Percentiles rank a stretch among this genome's conserved stretches.
Evolutionary conservation across 164 flowering plant genomes (phyloP).

Genomic region (Saururus chinensis): DNA sequence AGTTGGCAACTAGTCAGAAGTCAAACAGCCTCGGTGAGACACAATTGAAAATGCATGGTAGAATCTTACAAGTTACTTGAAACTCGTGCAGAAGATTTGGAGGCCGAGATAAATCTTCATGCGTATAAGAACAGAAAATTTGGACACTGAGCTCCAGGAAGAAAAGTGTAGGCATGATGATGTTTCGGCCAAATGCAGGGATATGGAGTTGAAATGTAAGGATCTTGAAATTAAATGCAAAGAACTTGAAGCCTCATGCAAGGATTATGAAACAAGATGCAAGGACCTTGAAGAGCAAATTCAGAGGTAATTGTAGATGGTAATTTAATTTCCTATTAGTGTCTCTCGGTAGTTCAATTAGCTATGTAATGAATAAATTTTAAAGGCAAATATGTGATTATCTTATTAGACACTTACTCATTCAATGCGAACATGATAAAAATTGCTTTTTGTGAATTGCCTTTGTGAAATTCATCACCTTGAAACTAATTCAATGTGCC

Average conservation of each 20-base stretch:
- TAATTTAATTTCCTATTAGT: too few relatives aligned
- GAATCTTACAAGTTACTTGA: conserved; percentile 92
- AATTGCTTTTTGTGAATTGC: too few relatives aligned
- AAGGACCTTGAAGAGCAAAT: conserved; percentile 32
- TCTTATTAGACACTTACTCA: too few relatives aligned
- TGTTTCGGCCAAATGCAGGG: conserved; percentile 34
- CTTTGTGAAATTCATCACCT: neutral
- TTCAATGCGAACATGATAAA: neutral
- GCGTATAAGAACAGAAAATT: conserved; percentile 33
- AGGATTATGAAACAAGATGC: neutral
- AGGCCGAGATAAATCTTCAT: conserved; percentile 53
- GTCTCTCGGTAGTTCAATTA: too few relatives aligned
- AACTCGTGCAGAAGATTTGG: conserved; percentile 54
- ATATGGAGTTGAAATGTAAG: conserved; percentile 6
- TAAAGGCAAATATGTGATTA: too few relatives aligned
- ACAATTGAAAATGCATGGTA: conserved; percentile 96
- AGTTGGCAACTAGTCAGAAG: conserved; percentile 62
- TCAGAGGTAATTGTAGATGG: conserved; percentile 39
- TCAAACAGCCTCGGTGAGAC: conserved; percentile 80
- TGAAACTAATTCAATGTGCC: too few relatives aligned
- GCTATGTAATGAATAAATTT: too few relatives aligned
- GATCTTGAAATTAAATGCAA: conserved; percentile 2
- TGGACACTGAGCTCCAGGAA: conserved; percentile 65
- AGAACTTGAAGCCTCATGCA: neutral
- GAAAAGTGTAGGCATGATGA: conserved; percentile 51